Evolutionary conservation across 73 alveolate species (phyloP).

Genomic region (Paramecium tetraurelia): DNA sequence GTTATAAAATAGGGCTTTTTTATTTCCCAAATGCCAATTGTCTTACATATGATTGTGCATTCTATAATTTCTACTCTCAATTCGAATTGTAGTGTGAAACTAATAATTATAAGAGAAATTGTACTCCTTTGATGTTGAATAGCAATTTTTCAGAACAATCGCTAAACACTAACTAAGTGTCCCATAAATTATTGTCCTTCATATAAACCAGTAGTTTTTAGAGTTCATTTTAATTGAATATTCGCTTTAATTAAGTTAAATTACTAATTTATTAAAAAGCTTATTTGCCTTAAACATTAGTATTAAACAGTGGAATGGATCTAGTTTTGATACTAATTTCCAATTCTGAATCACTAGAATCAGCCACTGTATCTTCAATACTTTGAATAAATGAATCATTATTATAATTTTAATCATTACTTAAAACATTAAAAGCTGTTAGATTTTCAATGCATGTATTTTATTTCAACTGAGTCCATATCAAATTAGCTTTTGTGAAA

Average conservation of each 20-base stretch:
- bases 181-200: not conserved
- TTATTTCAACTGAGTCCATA: constrained; percentile 54
- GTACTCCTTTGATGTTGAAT: constrained; percentile 43
- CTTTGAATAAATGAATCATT: constrained; percentile 14
- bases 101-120: not conserved
- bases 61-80: not conserved
- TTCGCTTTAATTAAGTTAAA: not conserved
- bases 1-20: constrained; percentile 81
- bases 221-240: not conserved
- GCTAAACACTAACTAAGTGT: not conserved
- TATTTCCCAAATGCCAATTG: constrained; percentile 76
- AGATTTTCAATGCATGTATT: not conserved
- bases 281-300: not conserved
- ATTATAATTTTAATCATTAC: not conserved
- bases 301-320: not conserved
- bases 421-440: not conserved
- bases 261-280: not conserved
- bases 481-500: not conserved
- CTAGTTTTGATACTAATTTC: not conserved
- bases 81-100: not conserved
- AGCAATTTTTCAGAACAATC: constrained; percentile 5
- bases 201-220: not conserved
- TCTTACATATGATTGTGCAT: constrained; percentile 74
- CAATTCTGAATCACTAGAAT: constrained; percentile 56
- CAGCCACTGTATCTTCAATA: constrained; percentile 20